phyloP scores from a whole-genome alignment of 371 early-diverging fungal genomes.

The Mucor indicus region DNA sequence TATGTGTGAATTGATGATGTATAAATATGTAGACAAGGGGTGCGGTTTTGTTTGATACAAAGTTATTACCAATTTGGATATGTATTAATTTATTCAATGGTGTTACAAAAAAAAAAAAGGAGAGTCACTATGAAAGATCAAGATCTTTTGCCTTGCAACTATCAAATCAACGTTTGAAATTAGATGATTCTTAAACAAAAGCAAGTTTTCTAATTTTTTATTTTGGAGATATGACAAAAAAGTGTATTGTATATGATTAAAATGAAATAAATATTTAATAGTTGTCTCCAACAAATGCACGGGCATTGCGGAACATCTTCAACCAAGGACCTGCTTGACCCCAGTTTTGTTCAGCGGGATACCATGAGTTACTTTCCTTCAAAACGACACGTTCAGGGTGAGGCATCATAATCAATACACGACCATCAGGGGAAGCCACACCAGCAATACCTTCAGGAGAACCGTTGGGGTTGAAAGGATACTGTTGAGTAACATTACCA shows the following conservation, averaged over 20 bases:
- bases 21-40: too few species aligned
- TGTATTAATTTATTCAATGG: too few species aligned
- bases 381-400: slow-evolving; percentile 94
- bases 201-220: too few species aligned
- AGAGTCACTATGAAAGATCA: too few species aligned
- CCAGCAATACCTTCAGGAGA: slow-evolving; percentile 85
- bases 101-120: too few species aligned
- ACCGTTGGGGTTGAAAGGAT: slow-evolving; percentile 97
- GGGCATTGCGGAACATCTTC: slow-evolving; percentile 80
- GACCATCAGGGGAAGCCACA: slow-evolving; percentile 78
- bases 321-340: slow-evolving; percentile 83
- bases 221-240: too few species aligned
- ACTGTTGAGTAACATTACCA: slow-evolving; percentile 69
- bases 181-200: too few species aligned
- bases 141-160: too few species aligned
- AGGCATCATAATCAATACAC: slow-evolving; percentile 95
- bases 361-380: slow-evolving; percentile 85
- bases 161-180: too few species aligned
- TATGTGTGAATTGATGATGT: too few species aligned
- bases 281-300: slow-evolving; percentile 69
- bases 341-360: slow-evolving; percentile 67
- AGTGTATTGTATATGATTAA: neutral
- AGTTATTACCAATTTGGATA: too few species aligned
- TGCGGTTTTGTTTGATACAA: too few species aligned
- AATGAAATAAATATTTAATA: slow-evolving; percentile 11